Conservation (phyloP, 176 grass and related monocot genomes). For the Raddia distichophylla region DNA sequence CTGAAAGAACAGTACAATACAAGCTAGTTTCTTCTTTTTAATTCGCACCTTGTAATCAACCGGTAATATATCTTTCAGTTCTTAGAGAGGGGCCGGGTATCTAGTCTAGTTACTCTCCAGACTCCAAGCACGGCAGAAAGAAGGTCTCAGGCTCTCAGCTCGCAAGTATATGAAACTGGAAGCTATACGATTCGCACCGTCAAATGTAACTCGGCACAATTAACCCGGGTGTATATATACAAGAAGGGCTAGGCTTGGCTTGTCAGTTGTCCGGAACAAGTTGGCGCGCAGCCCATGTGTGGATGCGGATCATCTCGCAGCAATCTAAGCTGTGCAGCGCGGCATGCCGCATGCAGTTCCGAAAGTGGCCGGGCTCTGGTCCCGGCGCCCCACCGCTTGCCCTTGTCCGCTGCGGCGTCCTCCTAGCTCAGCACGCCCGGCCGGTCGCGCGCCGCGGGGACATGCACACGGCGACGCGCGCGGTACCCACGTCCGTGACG, state of each 20-base stretch:
- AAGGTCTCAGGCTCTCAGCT: too few species aligned
- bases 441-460: constrained; percentile 26
- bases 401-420: constrained; percentile 12
- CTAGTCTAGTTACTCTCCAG: too few species aligned
- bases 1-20: too few species aligned
- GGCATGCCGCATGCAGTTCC: background rate
- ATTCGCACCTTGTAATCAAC: too few species aligned
- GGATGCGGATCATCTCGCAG: background rate
- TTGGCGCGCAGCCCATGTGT: constrained; percentile 24
- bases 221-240: background rate
- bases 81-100: too few species aligned
- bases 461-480: constrained; percentile 49
- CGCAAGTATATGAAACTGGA: too few species aligned
- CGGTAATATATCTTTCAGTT: too few species aligned
- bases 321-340: background rate
- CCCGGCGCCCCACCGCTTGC: constrained; percentile 19
- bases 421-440: constrained; percentile 22
- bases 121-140: too few species aligned
- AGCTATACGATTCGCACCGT: too few species aligned
- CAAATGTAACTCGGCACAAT: background rate
- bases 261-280: constrained; percentile 17
- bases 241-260: background rate
- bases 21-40: too few species aligned
- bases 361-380: background rate
- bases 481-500: constrained; percentile 47